Evolutionary conservation across 305 asterid genomes (phyloP).

Genomic region (Ajuga reptans): DNA sequence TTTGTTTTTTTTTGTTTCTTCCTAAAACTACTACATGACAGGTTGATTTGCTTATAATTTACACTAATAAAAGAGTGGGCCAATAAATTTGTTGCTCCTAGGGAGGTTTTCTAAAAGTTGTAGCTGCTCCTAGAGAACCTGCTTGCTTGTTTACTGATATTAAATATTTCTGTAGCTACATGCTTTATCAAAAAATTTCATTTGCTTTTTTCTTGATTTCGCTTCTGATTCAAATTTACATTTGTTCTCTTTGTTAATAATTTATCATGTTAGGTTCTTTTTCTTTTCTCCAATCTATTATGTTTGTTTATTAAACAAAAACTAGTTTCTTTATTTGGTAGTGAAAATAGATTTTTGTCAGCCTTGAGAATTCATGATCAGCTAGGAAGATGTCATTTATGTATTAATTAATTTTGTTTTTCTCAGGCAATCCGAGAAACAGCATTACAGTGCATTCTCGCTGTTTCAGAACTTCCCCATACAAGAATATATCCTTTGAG

Average conservation of each 20-base stretch:
- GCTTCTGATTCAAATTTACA: not conserved
- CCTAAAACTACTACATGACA: not conserved
- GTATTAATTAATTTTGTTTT: conserved; percentile 15
- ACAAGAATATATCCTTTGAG: conserved; percentile 68
- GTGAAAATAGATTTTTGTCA: not conserved
- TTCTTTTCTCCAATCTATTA: not conserved
- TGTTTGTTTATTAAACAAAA: conserved; percentile 11
- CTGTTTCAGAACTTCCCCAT: conserved; percentile 65
- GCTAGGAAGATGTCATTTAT: not conserved
- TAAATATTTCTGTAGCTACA: not conserved
- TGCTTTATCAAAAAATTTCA: not conserved
- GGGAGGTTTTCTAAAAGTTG: not conserved
- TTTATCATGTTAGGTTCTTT: not conserved
- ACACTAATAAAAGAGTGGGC: not conserved
- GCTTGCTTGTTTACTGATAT: conserved; percentile 1
- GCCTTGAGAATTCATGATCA: conserved; percentile 15
- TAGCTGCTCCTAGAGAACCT: not conserved
- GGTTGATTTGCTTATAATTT: not conserved
- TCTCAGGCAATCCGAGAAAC: conserved; percentile 74
- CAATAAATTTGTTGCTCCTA: not conserved
- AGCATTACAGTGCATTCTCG: conserved; percentile 81
- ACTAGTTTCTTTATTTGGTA: conserved; percentile 1
- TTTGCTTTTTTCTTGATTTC: not conserved
- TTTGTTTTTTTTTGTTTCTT: not conserved
- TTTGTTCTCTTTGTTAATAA: not conserved